phyloP scores from a whole-genome alignment of 345 rosid genomes.

The Linum tenue region DNA sequence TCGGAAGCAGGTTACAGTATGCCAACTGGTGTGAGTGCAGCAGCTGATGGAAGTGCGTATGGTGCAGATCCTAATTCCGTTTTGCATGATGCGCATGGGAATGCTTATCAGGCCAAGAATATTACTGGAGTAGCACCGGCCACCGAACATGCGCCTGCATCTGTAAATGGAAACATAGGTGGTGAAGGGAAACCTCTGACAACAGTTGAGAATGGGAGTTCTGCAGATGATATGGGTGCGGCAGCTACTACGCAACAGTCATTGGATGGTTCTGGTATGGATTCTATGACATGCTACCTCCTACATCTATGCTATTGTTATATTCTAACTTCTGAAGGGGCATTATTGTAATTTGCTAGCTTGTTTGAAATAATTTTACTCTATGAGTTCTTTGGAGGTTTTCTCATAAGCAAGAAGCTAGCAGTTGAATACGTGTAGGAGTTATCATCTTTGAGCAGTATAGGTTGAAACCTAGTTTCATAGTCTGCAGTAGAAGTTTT shows the following conservation, averaged over 20 bases:
- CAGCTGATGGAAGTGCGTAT: conserved; percentile 16
- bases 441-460: background rate
- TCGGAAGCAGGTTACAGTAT: conserved; percentile 18
- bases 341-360: background rate
- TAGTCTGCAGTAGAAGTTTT: background rate
- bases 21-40: conserved; percentile 3
- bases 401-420: background rate
- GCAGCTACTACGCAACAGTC: conserved; percentile 30
- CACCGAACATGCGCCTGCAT: conserved; percentile 13
- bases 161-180: conserved; percentile 48
- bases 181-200: conserved; percentile 23
- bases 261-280: conserved; percentile 57
- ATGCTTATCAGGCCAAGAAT: conserved; percentile 18
- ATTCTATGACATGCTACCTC: background rate
- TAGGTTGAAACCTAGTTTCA: background rate
- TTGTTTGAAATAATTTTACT: too few relatives aligned
- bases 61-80: conserved; percentile 16
- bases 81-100: conserved; percentile 19
- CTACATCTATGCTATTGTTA: background rate
- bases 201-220: conserved; percentile 53
- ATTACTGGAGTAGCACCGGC: conserved; percentile 16
- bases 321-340: background rate
- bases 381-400: background rate
- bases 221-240: conserved; percentile 29
- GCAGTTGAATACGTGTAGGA: background rate